These are phyloP conservation scores for Penicillium sp. DNA, from an alignment of 2,329 filamentous ascomycete genomes.

Conservation along the genomic window DNA sequence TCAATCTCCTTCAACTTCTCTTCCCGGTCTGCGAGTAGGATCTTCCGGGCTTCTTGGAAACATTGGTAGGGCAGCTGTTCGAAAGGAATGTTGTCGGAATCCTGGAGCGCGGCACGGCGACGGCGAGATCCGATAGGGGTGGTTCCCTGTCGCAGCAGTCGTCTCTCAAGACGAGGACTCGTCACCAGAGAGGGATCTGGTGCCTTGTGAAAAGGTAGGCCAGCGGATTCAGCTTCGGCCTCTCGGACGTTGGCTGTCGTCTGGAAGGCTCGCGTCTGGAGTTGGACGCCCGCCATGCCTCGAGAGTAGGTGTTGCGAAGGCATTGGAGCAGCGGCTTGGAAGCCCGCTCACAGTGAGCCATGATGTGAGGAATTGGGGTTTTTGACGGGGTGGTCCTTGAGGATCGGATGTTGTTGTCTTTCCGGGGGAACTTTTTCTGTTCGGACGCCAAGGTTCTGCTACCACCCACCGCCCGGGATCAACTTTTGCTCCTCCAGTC, in stretches of 20 bases:
- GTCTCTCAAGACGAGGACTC: conserved; percentile 60
- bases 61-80: conserved; percentile 94
- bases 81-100: conserved; percentile 70
- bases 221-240: conserved; percentile 40
- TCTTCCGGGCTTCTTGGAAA: conserved; percentile 89
- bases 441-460: conserved; percentile 34
- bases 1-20: conserved; percentile 75
- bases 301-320: conserved; percentile 37
- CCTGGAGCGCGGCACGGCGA: conserved; percentile 68
- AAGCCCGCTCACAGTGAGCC: conserved; percentile 44
- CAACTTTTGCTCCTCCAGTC: conserved; percentile 34
- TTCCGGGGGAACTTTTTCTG: conserved; percentile 39
- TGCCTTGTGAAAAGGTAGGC: conserved; percentile 42
- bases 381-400: conserved; percentile 15
- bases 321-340: conserved; percentile 43
- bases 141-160: conserved; percentile 64
- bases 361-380: conserved; percentile 25
- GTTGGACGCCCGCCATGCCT: conserved; percentile 32
- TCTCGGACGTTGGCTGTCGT: conserved; percentile 47
- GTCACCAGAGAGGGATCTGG: conserved; percentile 66
- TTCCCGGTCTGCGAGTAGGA: conserved; percentile 73
- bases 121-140: conserved; percentile 78
- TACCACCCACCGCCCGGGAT: conserved; percentile 31
- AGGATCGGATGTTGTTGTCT: conserved; percentile 25
- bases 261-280: conserved; percentile 48